Conservation (phyloP, 495 filamentous ascomycete species). For the Tuber microsphaerosporum region DNA sequence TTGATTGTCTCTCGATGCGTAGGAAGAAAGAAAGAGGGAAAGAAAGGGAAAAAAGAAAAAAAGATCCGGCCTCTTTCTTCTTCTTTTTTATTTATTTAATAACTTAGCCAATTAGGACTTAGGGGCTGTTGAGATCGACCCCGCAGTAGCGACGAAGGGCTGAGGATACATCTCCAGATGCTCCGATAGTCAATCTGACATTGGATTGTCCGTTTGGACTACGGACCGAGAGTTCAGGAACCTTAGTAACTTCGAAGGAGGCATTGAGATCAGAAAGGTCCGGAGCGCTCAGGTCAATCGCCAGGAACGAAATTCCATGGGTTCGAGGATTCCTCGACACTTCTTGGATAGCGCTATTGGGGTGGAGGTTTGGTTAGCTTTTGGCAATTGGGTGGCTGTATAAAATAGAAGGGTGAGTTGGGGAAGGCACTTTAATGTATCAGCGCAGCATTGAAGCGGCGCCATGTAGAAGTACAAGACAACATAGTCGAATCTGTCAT, state of each 20-base stretch:
- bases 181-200: neutral
- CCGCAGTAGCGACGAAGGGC: neutral
- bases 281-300: neutral
- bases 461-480: neutral
- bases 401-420: neutral
- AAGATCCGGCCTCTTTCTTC: neutral
- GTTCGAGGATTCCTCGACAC: neutral
- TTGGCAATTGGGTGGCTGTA: neutral
- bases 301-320: neutral
- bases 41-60: neutral
- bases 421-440: neutral
- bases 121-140: neutral
- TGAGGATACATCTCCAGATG: neutral
- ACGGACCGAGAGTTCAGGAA: neutral
- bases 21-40: neutral
- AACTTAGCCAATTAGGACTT: neutral
- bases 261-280: neutral
- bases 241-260: neutral
- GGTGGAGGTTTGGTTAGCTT: neutral
- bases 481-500: neutral
- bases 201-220: fast-evolving
- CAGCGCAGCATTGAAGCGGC: neutral
- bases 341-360: neutral
- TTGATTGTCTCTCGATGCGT: neutral
- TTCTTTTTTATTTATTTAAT: no score